Conservation (phyloP, 345 rosid genomes). For the Erodium maritimum region DNA sequence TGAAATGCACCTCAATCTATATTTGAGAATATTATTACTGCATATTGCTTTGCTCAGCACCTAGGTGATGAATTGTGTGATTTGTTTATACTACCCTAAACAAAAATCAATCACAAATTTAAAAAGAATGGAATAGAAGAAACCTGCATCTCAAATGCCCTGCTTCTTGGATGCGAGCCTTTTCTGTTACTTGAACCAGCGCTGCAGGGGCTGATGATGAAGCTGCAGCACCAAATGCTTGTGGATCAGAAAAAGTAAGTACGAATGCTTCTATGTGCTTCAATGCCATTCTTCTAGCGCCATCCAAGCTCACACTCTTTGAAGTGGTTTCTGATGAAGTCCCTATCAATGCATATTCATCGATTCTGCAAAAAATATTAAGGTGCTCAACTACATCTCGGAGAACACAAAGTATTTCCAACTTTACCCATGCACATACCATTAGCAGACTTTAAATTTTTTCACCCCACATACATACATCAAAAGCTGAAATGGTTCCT, state of each 20-base stretch:
- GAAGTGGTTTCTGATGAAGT: constrained; percentile 55
- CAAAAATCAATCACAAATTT: background rate
- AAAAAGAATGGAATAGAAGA: constrained; percentile 1
- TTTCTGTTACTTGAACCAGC: constrained; percentile 73
- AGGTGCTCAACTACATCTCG: background rate
- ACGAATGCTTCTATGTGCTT: constrained; percentile 64
- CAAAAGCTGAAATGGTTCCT: background rate
- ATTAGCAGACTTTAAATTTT: background rate
- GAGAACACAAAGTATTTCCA: background rate
- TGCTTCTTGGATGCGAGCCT: constrained; percentile 88
- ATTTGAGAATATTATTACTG: too few relatives aligned
- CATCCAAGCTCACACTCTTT: constrained; percentile 63
- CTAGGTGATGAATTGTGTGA: too few relatives aligned
- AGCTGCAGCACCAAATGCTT: constrained; percentile 55
- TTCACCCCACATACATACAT: background rate
- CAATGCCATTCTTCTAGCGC: constrained; percentile 68
- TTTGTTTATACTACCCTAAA: background rate
- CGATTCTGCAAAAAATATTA: constrained; percentile 42
- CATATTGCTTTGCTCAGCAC: too few relatives aligned
- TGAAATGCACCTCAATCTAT: too few relatives aligned
- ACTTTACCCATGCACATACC: background rate
- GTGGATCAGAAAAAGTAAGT: constrained; percentile 49
- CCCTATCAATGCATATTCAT: constrained; percentile 53
- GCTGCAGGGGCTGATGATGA: constrained; percentile 69
- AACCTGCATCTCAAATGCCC: constrained; percentile 96